These are phyloP conservation scores for Paragyromitra xinjiangensis DNA, from an alignment of 495 filamentous ascomycete species.

Conservation along the genomic window DNA sequence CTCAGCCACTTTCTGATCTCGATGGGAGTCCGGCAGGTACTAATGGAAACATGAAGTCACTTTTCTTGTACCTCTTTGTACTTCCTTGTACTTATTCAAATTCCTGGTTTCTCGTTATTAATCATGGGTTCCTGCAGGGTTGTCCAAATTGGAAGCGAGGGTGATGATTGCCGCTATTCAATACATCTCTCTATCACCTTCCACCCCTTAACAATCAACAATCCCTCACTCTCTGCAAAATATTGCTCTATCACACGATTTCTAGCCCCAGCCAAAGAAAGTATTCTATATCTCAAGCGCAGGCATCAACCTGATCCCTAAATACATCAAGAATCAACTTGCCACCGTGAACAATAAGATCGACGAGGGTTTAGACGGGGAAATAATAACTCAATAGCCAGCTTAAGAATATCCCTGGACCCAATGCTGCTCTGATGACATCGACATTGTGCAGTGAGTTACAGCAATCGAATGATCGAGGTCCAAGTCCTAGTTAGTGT, in stretches of 20 bases:
- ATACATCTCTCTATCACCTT: not conserved
- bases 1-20: not conserved
- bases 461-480: not conserved
- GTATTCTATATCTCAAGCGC: not conserved
- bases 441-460: not conserved
- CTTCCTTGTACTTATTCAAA: not conserved
- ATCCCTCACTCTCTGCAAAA: not conserved
- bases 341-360: not conserved
- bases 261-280: not conserved
- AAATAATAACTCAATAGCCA: not conserved
- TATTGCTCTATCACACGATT: not conserved
- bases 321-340: not conserved
- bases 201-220: not conserved
- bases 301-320: not conserved
- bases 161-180: not conserved
- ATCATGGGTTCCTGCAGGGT: not conserved
- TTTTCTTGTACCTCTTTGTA: not conserved
- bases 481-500: not conserved
- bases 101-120: not conserved
- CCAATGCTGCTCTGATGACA: not conserved
- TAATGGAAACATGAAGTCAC: not conserved
- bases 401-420: not conserved
- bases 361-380: not conserved
- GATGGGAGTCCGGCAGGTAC: not conserved
- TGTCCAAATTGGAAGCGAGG: not conserved